Percentiles rank a stretch among this genome's conserved stretches.
Conservation (phyloP, 2,329 filamentous ascomycete species). For the Alternaria dauci region DNA sequence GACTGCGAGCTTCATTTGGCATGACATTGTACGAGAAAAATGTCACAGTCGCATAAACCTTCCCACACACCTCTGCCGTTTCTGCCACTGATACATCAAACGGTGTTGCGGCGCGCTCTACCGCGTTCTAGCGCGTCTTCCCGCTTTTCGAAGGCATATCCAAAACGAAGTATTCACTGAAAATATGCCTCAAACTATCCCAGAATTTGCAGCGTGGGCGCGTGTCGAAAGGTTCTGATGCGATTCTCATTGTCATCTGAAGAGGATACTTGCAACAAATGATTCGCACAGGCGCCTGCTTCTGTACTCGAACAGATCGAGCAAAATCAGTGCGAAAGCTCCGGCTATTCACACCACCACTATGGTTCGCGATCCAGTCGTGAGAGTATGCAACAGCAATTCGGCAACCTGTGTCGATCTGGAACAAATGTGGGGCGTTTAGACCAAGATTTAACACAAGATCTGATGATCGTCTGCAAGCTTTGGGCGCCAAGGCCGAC, state of each 20-base stretch:
- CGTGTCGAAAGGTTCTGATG: not conserved
- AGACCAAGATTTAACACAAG: slow-evolving; percentile 30
- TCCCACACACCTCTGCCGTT: not conserved
- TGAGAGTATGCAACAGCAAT: not conserved
- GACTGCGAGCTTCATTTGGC: not conserved
- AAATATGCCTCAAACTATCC: not conserved
- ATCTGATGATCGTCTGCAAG: slow-evolving; percentile 32
- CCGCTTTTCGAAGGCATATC: not conserved
- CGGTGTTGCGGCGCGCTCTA: not conserved
- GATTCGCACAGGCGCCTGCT: not conserved
- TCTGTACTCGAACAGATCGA: not conserved
- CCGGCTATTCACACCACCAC: not conserved
- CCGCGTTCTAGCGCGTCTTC: slow-evolving; percentile 5
- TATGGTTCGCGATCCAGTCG: not conserved
- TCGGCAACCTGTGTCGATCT: slow-evolving; percentile 5
- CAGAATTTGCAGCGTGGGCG: not conserved
- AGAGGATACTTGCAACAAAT: not conserved
- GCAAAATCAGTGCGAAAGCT: not conserved
- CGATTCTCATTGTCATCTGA: not conserved
- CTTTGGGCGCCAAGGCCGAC: slow-evolving; percentile 39
- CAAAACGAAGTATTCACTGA: not conserved
- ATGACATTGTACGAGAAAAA: not conserved
- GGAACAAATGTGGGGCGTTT: slow-evolving; percentile 11
- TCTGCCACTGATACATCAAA: not conserved
- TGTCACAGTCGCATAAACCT: not conserved